phyloP scores from a whole-genome alignment of 352 stramenopile genomes.

The Aphanomyces cochlioides region DNA sequence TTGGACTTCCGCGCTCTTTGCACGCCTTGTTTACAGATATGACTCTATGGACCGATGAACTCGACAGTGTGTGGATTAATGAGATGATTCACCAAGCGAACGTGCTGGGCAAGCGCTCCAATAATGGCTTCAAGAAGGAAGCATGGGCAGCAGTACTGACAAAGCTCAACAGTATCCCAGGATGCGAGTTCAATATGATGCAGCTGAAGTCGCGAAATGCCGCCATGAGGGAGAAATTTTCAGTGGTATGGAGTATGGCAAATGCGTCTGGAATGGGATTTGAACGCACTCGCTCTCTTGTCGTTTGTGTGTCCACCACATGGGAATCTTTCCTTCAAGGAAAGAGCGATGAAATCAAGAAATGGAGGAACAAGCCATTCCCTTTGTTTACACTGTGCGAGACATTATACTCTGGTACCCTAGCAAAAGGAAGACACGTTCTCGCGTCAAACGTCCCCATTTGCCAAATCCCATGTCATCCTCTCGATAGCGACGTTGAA shows the following conservation, averaged over 20 bases:
- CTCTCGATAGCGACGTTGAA: not conserved
- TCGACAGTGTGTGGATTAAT: not conserved
- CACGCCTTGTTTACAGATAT: not conserved
- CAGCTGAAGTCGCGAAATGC: constrained; percentile 7
- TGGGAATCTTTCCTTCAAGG: not conserved
- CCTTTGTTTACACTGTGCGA: constrained; percentile 2
- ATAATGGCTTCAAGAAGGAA: constrained; percentile 16
- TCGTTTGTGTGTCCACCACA: constrained; percentile 5
- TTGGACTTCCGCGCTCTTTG: not conserved
- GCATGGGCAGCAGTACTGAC: not conserved
- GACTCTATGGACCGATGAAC: constrained; percentile 5
- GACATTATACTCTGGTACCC: not conserved
- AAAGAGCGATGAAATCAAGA: constrained; percentile 1
- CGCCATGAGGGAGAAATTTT: not conserved
- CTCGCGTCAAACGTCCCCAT: not conserved
- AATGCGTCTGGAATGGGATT: constrained; percentile 4
- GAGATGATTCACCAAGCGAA: constrained; percentile 15
- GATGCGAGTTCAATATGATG: constrained; percentile 8
- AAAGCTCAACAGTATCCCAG: not conserved
- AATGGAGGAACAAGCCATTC: constrained; percentile 1
- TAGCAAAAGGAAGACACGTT: not conserved
- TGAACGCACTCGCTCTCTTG: not conserved
- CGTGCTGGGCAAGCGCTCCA: constrained; percentile 11
- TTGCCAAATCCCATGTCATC: not conserved
- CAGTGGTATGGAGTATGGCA: not conserved